A percentile compares a stretch with the other conserved stretches of the same genome.
phyloP scores from a whole-genome alignment of 495 filamentous ascomycete species.

The Thermochaetoides thermophila region DNA sequence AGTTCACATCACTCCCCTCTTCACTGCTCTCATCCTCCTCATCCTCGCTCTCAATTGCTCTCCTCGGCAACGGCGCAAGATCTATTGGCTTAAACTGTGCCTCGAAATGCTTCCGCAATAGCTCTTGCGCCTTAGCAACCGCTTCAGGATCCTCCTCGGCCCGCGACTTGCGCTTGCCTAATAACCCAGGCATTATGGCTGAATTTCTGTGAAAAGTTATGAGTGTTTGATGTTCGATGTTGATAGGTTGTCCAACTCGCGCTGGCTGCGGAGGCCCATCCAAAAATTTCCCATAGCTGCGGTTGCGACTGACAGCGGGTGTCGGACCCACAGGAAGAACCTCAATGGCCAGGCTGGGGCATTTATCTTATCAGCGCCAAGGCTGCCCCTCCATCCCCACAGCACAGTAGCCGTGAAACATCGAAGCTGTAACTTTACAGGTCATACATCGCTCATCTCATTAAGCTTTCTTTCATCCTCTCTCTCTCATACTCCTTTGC shows the following conservation, averaged over 20 bases:
- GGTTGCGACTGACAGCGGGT: too few species aligned
- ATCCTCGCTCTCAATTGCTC: constrained; percentile 6
- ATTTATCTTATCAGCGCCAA: constrained; percentile 11
- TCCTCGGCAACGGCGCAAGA: too few species aligned
- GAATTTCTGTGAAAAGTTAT: neutral
- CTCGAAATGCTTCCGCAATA: constrained; percentile 76
- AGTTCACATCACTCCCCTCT: too few species aligned
- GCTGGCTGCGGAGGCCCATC: too few species aligned
- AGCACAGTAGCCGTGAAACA: too few species aligned
- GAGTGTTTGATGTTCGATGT: too few species aligned
- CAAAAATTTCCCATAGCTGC: constrained; percentile 7
- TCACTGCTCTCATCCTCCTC: constrained; percentile 11
- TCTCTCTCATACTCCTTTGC: too few species aligned
- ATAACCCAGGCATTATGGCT: constrained; percentile 18
- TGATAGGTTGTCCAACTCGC: too few species aligned
- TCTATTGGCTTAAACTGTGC: constrained; percentile 66
- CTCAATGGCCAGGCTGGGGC: constrained; percentile 6
- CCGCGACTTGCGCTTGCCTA: constrained; percentile 30
- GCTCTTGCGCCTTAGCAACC: constrained; percentile 25
- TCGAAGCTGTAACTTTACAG: neutral
- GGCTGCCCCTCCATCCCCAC: constrained; percentile 7
- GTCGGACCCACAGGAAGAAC: too few species aligned
- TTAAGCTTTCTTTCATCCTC: too few species aligned
- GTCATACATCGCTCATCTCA: constrained; percentile 3
- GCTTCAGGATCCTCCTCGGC: constrained; percentile 14